Conservation (phyloP, 495 filamentous ascomycete species). For the Darksidea phi region DNA sequence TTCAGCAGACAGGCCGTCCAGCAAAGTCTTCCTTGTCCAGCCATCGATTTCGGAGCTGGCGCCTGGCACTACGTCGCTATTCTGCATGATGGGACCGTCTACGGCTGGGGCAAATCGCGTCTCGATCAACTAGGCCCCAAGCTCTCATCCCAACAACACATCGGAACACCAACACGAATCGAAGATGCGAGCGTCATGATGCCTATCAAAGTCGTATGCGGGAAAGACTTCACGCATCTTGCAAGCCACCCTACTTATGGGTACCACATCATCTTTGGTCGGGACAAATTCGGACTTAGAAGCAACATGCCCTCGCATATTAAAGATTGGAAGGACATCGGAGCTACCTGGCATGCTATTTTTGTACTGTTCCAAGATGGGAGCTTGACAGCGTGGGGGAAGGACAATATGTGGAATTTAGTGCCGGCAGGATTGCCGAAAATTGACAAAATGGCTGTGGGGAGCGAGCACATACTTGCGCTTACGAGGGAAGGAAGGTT, state of each 20-base stretch:
- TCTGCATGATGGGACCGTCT: slow-evolving; percentile 70
- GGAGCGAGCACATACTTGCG: slow-evolving; percentile 83
- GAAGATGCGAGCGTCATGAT: slow-evolving; percentile 50
- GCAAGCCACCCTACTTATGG: slow-evolving; percentile 54
- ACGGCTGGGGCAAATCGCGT: slow-evolving; percentile 82
- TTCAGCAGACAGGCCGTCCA: too few species aligned
- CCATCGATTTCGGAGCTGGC: slow-evolving; percentile 65
- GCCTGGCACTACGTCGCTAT: slow-evolving; percentile 75
- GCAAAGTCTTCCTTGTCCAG: background rate
- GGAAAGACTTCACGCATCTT: slow-evolving; percentile 77
- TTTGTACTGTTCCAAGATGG: slow-evolving; percentile 63
- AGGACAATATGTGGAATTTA: slow-evolving; percentile 80
- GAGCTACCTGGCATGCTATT: slow-evolving; percentile 78
- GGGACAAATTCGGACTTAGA: slow-evolving; percentile 65
- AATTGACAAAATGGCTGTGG: slow-evolving; percentile 63
- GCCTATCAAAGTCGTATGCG: slow-evolving; percentile 66
- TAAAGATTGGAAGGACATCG: slow-evolving; percentile 57
- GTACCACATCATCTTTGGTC: slow-evolving; percentile 61
- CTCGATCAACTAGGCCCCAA: slow-evolving; percentile 74
- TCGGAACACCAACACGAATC: slow-evolving; percentile 63
- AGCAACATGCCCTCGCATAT: slow-evolving; percentile 43
- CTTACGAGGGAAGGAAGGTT: slow-evolving; percentile 57
- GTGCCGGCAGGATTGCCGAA: slow-evolving; percentile 56
- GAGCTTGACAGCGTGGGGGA: slow-evolving; percentile 64
- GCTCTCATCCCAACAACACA: slow-evolving; percentile 35